phyloP scores from a whole-genome alignment of 202 grass and related monocot genomes.

The Cymbopogon flexuosus region DNA sequence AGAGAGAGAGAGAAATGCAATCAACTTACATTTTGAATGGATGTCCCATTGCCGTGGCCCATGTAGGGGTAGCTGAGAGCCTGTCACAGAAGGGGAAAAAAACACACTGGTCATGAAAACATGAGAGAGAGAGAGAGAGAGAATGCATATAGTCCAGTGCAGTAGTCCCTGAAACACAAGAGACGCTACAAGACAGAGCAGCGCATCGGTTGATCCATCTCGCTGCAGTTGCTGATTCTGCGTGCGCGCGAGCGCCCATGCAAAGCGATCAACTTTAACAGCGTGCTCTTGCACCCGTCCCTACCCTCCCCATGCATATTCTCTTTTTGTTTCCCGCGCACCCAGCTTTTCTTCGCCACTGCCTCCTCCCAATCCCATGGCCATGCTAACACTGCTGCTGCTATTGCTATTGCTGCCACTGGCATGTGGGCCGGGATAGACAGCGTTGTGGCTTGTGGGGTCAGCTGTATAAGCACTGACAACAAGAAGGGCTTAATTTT shows the following conservation, averaged over 20 bases:
- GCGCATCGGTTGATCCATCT: conserved; percentile 9
- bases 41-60: conserved; percentile 43
- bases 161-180: conserved; percentile 27
- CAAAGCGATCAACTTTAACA: conserved; percentile 60
- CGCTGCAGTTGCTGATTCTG: neutral
- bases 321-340: conserved; percentile 43
- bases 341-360: neutral
- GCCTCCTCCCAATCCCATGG: neutral
- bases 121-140: neutral
- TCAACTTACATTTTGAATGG: conserved; percentile 60
- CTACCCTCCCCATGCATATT: conserved; percentile 24
- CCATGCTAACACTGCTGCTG: neutral
- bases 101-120: conserved; percentile 12
- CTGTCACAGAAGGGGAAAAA: conserved; percentile 40
- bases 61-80: conserved; percentile 84
- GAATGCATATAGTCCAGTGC: neutral
- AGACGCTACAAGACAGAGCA: conserved; percentile 44
- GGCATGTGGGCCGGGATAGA: neutral
- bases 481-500: neutral
- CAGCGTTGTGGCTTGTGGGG: neutral
- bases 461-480: neutral
- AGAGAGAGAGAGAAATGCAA: too few species aligned
- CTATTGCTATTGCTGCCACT: neutral
- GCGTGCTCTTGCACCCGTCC: conserved; percentile 63
- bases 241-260: conserved; percentile 39